Evolutionary conservation across 2,329 filamentous ascomycete species (phyloP), one percentile per base, ranked within the genome.

Genomic region (Penicillium occitanis): DNA sequence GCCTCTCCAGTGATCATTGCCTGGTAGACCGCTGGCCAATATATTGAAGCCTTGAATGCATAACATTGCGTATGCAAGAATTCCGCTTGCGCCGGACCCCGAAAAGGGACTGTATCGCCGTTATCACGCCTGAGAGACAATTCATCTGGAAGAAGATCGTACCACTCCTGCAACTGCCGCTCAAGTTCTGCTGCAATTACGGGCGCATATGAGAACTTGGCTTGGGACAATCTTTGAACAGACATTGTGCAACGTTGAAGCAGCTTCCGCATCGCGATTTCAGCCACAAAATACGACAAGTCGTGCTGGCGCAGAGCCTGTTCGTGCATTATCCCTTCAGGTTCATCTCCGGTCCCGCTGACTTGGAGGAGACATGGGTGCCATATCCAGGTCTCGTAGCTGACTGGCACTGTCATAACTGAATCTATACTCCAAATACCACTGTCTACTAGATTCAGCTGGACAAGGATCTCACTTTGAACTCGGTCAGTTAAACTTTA

Each of bases 201-300:
- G 22, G 50, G 50, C 22, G 50, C 50, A 53, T 30, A 53, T 53
- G 28, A 53, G 22, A 53, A 53, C 6, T 53, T 53, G 50, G 28
- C 22, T 53, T 53, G 50, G 28, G 50, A 53, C 22, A 53, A 30
- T 33, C 22, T 53, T 30, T 33, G 50, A 53, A 53, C 17, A 17
- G 50, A 53, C 22, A 22, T 19, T 53, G 50, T 53, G 50, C 50
- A 68, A 7, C 64, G 60, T 13, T 61, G 60, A 14, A 68, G 64
- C 67, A 68, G 66, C 19, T 62, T 66, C 6, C 67, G 67, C 64
- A 68, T 68, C 7, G 64, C 67, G 7, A 66, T 64, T 33, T 68
- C 67, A 3, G 67, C 61, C 7, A 68, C 17, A n/a, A 66, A 68
- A 33, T 68, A 68, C 1, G 67, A 64, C 22, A 58, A n/a, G 35